Evolutionary conservation across 768 basidiomycete genomes (phyloP), one percentile per base, ranked within the genome.

Genomic region (Lactarius hengduanensis): DNA sequence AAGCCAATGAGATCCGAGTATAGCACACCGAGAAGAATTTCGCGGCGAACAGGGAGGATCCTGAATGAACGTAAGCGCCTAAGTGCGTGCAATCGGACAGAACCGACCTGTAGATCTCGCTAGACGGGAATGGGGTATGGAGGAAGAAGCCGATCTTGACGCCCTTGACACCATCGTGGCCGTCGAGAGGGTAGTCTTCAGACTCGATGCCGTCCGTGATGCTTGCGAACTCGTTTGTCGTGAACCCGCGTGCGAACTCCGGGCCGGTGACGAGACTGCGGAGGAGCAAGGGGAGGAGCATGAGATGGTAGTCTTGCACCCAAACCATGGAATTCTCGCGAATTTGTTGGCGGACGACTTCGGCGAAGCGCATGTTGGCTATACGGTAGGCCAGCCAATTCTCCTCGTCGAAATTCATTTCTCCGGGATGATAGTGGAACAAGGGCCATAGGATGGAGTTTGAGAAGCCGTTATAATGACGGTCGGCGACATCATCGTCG

Each of bases 391-490:
- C 97, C 61, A 89, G 86, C 97, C 97, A 99, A 76, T 98, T 93
- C 75, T 92, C 92, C 80, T 97, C 94, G 77, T 98, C 96, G 74
- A 99, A 99, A 78, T 94, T 96, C 95, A 99, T 98, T 80, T 98
- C 97, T 70, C 96, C 96, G 9, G 97, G 97, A 77, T 98, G 96
- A 78, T 98, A 99, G 77, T 99, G 97, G 84, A 99, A 98, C 57
- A 99, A 82, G 2, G 97, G 97, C 97, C 97, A 99, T 59, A 99
- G 87, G 78, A 99, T 98, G 62, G 96, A 97, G 80, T 99, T 99
- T 72, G 96, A 96, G 84, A 99, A 98, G 63, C 97, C 94, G 75
- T 96, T 96, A 80, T 94, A 99, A 78, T 98, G 96, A 61, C 90
- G 86, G 77, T 99, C 97, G n/a, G 97, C 96, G 70, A 99, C 86